Percentiles rank a stretch among this genome's conserved stretches.
phyloP scores from a whole-genome alignment of 106 monocot species.

The Gastrodia elata region DNA sequence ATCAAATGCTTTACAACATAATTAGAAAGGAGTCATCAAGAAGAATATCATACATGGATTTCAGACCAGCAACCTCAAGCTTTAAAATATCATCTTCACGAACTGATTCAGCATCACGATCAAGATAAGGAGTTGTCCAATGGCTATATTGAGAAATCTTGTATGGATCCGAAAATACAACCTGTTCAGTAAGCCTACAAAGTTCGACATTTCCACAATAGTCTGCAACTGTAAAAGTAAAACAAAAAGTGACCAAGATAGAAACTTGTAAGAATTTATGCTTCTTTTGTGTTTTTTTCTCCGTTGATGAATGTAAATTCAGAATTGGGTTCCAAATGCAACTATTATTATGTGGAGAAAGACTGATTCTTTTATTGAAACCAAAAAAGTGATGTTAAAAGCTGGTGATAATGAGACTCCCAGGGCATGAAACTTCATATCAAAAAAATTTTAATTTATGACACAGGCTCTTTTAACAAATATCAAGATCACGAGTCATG shows the following conservation, averaged over 20 bases:
- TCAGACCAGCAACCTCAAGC: conserved; percentile 78
- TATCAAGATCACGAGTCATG: too few relatives aligned
- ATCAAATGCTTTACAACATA: not conserved
- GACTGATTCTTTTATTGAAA: too few relatives aligned
- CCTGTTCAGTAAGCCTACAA: conserved; percentile 93
- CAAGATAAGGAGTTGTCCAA: conserved; percentile 90
- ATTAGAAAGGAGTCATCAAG: not conserved
- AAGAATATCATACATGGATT: conserved; percentile 56
- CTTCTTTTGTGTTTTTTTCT: too few relatives aligned
- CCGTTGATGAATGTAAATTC: too few relatives aligned
- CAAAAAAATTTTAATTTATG: too few relatives aligned
- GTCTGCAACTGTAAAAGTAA: conserved; percentile 62
- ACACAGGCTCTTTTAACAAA: too few relatives aligned
- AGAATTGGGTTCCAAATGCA: too few relatives aligned
- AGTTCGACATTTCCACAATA: conserved; percentile 90
- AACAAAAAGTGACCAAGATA: not conserved
- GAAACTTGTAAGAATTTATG: too few relatives aligned
- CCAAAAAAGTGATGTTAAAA: too few relatives aligned
- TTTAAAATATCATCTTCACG: conserved; percentile 64
- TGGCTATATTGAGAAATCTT: conserved; percentile 44
- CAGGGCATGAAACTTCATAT: too few relatives aligned
- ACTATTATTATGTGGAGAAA: too few relatives aligned
- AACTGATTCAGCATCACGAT: conserved; percentile 65
- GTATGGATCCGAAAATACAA: conserved; percentile 92
- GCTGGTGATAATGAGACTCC: too few relatives aligned